Conservation (phyloP, 2,329 filamentous ascomycete species). For the Pseudogymnoascus sp. region DNA sequence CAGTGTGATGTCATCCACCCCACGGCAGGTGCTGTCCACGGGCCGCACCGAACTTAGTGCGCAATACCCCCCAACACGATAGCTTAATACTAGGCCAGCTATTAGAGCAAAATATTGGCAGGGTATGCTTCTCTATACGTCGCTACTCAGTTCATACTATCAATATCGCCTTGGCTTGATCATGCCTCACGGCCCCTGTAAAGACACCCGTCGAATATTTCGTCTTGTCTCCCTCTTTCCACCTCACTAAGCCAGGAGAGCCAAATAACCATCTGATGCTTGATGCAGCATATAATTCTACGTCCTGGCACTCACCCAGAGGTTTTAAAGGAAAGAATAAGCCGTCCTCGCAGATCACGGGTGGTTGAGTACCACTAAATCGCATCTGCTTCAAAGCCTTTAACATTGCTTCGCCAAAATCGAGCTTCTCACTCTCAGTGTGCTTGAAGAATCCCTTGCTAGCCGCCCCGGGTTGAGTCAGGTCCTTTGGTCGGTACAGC, state of each 20-base stretch:
- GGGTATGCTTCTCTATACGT: not conserved
- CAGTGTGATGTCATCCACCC: not conserved
- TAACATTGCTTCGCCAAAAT: not conserved
- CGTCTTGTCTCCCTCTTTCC: not conserved
- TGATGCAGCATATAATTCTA: conserved; percentile 13
- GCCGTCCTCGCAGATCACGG: not conserved
- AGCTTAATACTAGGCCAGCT: too few relatives aligned
- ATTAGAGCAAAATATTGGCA: not conserved
- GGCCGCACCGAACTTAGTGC: not conserved
- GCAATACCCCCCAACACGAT: not conserved
- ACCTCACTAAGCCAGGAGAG: conserved; percentile 1
- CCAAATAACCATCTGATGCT: conserved; percentile 12
- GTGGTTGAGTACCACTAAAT: not conserved
- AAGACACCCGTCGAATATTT: conserved; percentile 2
- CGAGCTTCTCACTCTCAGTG: not conserved
- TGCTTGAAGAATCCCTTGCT: not conserved
- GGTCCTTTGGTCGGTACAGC: not conserved
- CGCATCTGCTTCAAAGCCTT: conserved; percentile 2
- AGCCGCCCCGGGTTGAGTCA: not conserved
- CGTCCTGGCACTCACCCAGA: not conserved
- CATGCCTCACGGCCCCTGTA: not conserved
- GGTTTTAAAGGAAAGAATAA: not conserved
- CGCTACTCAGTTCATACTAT: not conserved
- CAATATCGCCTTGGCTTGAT: not conserved
- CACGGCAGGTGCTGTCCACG: not conserved